Percentiles rank a stretch among this genome's conserved stretches.
Evolutionary conservation across 495 filamentous ascomycete species (phyloP).

Genomic region (Penicillium cinerascens): DNA sequence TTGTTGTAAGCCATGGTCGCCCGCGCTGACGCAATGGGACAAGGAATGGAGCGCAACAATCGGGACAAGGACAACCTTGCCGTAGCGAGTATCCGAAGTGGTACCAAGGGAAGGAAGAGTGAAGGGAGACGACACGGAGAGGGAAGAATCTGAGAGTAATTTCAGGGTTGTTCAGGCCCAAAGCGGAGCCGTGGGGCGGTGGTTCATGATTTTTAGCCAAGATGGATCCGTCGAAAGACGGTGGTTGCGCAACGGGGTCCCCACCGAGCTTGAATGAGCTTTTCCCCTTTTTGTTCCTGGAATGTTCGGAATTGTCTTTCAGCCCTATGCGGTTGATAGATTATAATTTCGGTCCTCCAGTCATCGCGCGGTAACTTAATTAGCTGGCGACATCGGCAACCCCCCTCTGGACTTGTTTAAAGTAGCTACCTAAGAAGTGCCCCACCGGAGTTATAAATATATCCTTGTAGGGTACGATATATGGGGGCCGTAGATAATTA

Average conservation of each 20-base stretch:
- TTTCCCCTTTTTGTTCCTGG: not conserved
- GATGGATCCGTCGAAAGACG: not conserved
- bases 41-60: not conserved
- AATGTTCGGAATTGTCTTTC: not conserved
- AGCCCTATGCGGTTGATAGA: not conserved
- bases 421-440: not conserved
- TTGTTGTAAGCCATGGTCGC: slow-evolving; percentile 86
- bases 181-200: slow-evolving; percentile 32
- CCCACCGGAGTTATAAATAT: slow-evolving; percentile 11
- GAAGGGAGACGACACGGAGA: not conserved
- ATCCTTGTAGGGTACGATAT: slow-evolving; percentile 1
- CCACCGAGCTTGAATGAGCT: not conserved
- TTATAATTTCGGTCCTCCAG: too few relatives aligned
- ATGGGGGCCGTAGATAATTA: not conserved
- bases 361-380: too few relatives aligned
- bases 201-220: slow-evolving; percentile 14
- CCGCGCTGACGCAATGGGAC: slow-evolving; percentile 29
- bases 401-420: too few relatives aligned
- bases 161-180: slow-evolving; percentile 6
- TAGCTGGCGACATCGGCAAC: too few relatives aligned
- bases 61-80: slow-evolving; percentile 6
- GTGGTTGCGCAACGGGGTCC: not conserved
- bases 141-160: not conserved
- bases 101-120: not conserved
- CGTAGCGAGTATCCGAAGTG: not conserved